Base-by-base conservation (phyloP, 257 asterid species). In the Solanum chiquidenum region DNA sequence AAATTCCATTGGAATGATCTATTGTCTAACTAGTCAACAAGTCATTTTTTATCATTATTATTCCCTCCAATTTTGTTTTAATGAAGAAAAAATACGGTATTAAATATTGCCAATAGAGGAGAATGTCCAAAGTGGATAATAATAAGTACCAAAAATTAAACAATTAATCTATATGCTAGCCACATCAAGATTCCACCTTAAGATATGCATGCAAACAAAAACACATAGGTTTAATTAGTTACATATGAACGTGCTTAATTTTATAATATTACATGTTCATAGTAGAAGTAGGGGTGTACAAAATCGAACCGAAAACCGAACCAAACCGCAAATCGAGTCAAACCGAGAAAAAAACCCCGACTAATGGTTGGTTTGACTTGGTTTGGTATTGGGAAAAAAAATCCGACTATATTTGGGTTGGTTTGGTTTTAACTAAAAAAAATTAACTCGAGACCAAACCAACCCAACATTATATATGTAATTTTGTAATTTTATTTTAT, bases 161-260 rank as follows among this genome's bases (percentile, higher is more conserved):
- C 68, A 83, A 83, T 14, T 77, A 52, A 66, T 86, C 38, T 60
- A 64, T 83, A 68, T 83, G 89, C 83, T 86, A 62, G 87, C 49
- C 83, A 83, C 87, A 60, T 89, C 87, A 89, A 86, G 12, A 55
- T 86, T 86, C 86, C 83, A 89, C 72, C 35, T 84, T 35, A 62
- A 27, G 29, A 49, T 82, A 18, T 82, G 44, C 85, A 82, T 82
- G 85, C 85, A 46, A 49, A 80, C 42, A 9, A 80, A 29, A 35
- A 49, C 2, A 31, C 27, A 49, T 29, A 27, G 5, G 25, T 46
- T 27, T 44, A 44, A 1, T 18, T 80, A 42, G 5, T 25, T 66
- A 66, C 20, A 68, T 8, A 29, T 29, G 18, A 79, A 46, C 69
- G 66, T 44, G 68, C 34, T 20, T 49, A 27, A 14, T 49, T 16